Base-by-base conservation (phyloP, 2,329 filamentous ascomycete genomes). In the Alternaria sp. region DNA sequence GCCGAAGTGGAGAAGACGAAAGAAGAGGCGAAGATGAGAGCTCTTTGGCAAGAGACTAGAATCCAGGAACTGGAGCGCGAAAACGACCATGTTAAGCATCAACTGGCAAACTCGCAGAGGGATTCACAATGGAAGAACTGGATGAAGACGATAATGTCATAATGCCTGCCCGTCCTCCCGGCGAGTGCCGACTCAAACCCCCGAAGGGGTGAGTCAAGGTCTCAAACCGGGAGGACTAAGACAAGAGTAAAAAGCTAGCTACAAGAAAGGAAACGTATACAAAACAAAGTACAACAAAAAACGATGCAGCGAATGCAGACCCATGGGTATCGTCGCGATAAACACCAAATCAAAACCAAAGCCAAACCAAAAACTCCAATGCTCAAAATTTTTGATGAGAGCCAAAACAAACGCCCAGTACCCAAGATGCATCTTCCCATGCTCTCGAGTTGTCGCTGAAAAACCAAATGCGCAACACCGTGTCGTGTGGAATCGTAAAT, bases 241-340 rank as follows among this genome's bases (percentile, higher is more conserved):
- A 23, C 45, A 49, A 49, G 19, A 21, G 36, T 40, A 40, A 40
- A 40, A 17, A 17, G 23, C 49, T 51, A 51, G 21, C 49, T 51
- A 30, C 44, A 21, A 47, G 17, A 21, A 52, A 36, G 32, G 19
- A 30, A 36, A 52, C 23, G 30, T 13, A 52, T 36, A 36, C 28
- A 10, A 36, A 52, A 52, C 49, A 52, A 52, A 23, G 25, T 47
- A 32, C 11, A 44, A 54, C 36, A 44, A 30, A 21, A 43, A 54
- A 12, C 21, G 52, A 57, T 47, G 54, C 54, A 59, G 36, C 36
- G 57, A 51, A 32, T 45, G 54, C 59, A 51, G 36, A 57, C 32
- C 54, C 47, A 57, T 61, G 59, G 59, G 59, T 61, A 61, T 61
- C 49, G 52, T 28, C 25, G 26, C 36, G 44, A 54, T 36, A 56